Evolutionary conservation across 2,329 filamentous ascomycete genomes (phyloP).

Genomic region (Colletotrichum endophyticum): DNA sequence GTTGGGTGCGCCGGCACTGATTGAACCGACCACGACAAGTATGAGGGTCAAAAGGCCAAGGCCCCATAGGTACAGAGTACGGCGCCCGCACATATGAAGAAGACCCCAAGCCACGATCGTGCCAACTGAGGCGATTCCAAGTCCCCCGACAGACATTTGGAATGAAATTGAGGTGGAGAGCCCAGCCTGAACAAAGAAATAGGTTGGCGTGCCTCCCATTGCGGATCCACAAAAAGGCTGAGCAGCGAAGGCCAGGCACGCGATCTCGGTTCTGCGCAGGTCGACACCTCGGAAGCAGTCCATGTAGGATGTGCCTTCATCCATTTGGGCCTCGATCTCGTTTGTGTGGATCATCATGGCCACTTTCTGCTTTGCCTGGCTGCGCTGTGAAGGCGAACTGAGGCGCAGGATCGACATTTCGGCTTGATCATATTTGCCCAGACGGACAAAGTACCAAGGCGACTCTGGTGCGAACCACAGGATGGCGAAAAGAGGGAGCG

Average conservation of each 20-base stretch:
- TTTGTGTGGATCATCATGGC: slow-evolving; percentile 24
- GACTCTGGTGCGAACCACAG: slow-evolving; percentile 10
- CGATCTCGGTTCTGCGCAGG: slow-evolving; percentile 41
- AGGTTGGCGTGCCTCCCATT: slow-evolving; percentile 30
- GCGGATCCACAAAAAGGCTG: slow-evolving; percentile 34
- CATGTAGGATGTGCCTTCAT: slow-evolving; percentile 40
- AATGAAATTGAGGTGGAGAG: slow-evolving; percentile 28
- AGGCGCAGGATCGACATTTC: not conserved
- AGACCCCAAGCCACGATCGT: slow-evolving; percentile 47
- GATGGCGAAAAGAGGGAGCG: slow-evolving; percentile 13
- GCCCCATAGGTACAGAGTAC: slow-evolving; percentile 45
- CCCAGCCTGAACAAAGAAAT: slow-evolving; percentile 40
- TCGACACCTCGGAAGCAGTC: slow-evolving; percentile 50
- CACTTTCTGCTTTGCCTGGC: slow-evolving; percentile 7
- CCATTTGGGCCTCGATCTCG: slow-evolving; percentile 27
- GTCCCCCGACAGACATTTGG: slow-evolving; percentile 30
- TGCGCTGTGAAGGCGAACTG: not conserved
- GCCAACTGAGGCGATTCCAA: slow-evolving; percentile 39
- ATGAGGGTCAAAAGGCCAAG: slow-evolving; percentile 38
- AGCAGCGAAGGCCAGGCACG: slow-evolving; percentile 34
- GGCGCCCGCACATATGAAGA: slow-evolving; percentile 44
- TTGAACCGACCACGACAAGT: slow-evolving; percentile 46
- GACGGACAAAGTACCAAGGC: not conserved
- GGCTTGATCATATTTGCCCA: not conserved
- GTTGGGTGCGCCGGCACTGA: slow-evolving; percentile 39